Percentiles rank a stretch among this genome's conserved stretches.
Conservation (phyloP, 2,329 filamentous ascomycete species). For the Sporothrix luriei region DNA sequence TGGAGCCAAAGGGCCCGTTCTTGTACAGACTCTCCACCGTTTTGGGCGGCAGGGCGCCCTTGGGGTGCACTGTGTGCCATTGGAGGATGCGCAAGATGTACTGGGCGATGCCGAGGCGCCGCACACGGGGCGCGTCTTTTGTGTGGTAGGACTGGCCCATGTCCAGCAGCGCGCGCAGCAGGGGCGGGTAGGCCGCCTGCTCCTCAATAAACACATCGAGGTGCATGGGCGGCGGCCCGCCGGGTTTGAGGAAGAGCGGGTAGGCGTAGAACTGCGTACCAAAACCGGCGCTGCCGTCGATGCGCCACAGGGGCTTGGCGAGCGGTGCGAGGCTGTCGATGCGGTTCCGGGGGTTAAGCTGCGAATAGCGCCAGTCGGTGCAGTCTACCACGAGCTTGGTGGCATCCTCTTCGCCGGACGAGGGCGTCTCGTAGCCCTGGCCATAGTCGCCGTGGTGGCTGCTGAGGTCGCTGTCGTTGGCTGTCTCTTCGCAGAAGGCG, state of each 20-base stretch:
- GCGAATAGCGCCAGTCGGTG: conserved; percentile 52
- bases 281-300: conserved; percentile 60
- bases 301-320: conserved; percentile 54
- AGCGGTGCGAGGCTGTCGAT: conserved; percentile 58
- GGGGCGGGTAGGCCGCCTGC: conserved; percentile 42
- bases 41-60: conserved; percentile 40
- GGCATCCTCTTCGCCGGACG: background rate
- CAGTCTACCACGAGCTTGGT: background rate
- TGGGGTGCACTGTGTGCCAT: conserved; percentile 48
- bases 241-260: conserved; percentile 52
- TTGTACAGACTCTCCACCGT: conserved; percentile 47
- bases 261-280: conserved; percentile 62
- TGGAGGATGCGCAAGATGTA: conserved; percentile 60
- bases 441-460: background rate
- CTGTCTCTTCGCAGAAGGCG: conserved; percentile 45
- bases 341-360: conserved; percentile 63
- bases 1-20: conserved; percentile 59
- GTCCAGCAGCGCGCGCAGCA: conserved; percentile 52
- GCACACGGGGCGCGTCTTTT: conserved; percentile 53
- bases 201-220: conserved; percentile 63
- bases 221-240: conserved; percentile 51
- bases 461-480: background rate
- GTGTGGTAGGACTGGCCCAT: conserved; percentile 59
- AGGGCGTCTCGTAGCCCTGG: conserved; percentile 22
- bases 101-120: conserved; percentile 54